These are phyloP conservation scores for Cordyceps cicadae DNA, from an alignment of 2,329 filamentous ascomycete genomes.

Conservation along the genomic window DNA sequence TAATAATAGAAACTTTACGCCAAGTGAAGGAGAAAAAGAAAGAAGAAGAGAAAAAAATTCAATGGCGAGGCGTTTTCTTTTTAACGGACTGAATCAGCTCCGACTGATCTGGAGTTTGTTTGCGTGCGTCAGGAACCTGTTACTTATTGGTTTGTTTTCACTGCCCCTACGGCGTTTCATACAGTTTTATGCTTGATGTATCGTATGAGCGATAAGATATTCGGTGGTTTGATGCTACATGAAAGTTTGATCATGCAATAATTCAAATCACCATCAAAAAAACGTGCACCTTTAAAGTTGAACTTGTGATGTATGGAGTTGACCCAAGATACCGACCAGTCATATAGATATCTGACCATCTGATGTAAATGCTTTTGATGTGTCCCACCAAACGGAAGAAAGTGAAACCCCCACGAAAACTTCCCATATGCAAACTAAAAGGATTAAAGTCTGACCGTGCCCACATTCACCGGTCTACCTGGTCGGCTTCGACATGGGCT, in stretches of 20 bases:
- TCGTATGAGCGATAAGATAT: neutral
- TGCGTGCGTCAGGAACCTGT: neutral
- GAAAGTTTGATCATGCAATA: neutral
- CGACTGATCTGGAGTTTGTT: neutral
- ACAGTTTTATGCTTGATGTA: neutral
- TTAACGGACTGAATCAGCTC: neutral
- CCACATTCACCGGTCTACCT: slow-evolving; percentile 18
- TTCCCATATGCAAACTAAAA: neutral
- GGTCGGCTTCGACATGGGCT: slow-evolving; percentile 73
- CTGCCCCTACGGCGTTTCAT: neutral
- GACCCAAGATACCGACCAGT: neutral
- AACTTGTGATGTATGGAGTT: neutral
- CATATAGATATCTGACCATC: neutral
- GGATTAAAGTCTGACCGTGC: neutral
- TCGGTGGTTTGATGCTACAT: neutral
- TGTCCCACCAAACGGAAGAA: no score
- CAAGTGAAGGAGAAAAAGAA: neutral
- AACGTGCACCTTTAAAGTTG: no score
- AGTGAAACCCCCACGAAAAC: neutral
- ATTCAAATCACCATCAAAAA: neutral
- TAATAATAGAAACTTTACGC: neutral
- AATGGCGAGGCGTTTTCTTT: neutral
- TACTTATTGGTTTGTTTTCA: neutral
- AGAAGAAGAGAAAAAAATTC: neutral
- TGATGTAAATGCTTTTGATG: no score